Base-by-base conservation (phyloP, 129 eudicot species). In the Escallonia rubra region DNA sequence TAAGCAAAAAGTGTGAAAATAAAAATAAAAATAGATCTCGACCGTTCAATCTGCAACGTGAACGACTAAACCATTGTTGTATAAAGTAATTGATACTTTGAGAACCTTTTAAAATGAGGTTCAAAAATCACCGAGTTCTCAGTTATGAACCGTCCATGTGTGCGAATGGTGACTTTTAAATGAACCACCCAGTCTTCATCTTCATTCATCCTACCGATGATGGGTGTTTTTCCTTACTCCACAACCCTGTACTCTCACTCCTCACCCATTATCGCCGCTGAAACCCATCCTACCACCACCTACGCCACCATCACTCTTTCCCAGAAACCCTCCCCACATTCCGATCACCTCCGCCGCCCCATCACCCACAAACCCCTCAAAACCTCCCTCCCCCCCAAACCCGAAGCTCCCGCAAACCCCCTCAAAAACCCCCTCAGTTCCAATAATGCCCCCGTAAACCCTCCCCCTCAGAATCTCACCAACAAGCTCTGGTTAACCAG, bases 401-500 rank as follows among this genome's bases (percentile, higher is more conserved):
- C 68, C n/a, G n/a, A n/a, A n/a, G n/a, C 41, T 52, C 73, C 47
- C 15, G 23, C 43, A n/a, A 77, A 77, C 50, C 87, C 86, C 61
- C 86, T 84, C 62, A 75, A 81, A 63, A 70, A 53, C 55, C 79
- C 81, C 43, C n/a, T 76, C 8, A 71, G 57, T 16, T 68, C 87
- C 78, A 63, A 59, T 43, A 76, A 15, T 63, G 59, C 57, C 64
- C 60, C 72, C 39, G 4, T 10, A 49, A 11, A 60, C 4, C 72
- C 71, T 4, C n/a, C n/a, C n/a, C 65, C 84, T 3, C 78, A 79
- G 51, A 72, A 81, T 50, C 83, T 93, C 57, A 86, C 92, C 3
- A 76, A 66, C 38, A 86, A 93, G 80, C 91, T 93, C 67, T 76
- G 98, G 92, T 74, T 93, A 76, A 89, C 90, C 72, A 93, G 86